phyloP scores from a whole-genome alignment of 768 basidiomycete species.

The Boletus speciosus region DNA sequence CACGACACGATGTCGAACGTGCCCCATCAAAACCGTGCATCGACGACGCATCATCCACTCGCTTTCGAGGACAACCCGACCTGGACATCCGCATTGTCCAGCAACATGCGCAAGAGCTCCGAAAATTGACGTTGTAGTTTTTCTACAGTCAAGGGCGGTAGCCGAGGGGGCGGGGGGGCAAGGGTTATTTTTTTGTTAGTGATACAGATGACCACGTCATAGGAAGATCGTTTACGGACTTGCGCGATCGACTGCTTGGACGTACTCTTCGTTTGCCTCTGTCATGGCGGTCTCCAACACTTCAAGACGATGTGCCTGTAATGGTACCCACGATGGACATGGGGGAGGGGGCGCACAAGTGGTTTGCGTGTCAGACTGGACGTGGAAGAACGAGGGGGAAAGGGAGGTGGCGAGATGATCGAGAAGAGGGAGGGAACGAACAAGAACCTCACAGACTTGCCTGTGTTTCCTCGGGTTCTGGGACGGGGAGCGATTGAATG shows the following conservation, averaged over 20 bases:
- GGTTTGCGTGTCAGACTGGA: background rate
- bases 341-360: background rate
- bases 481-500: constrained; percentile 73
- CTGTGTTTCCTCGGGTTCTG: constrained; percentile 76
- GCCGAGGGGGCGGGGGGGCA: background rate
- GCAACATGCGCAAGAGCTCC: constrained; percentile 53
- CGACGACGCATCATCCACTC: background rate
- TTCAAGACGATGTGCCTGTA: constrained; percentile 63
- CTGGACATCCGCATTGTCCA: constrained; percentile 48
- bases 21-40: background rate
- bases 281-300: constrained; percentile 68
- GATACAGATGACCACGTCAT: background rate
- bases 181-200: background rate
- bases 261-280: constrained; percentile 72
- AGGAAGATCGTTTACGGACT: constrained; percentile 46
- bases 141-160: constrained; percentile 35
- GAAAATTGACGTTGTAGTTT: constrained; percentile 58
- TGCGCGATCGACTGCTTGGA: constrained; percentile 65
- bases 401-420: background rate
- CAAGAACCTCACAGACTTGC: constrained; percentile 22
- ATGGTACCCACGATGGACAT: background rate
- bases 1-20: background rate
- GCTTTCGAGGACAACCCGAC: constrained; percentile 16
- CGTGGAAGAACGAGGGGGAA: background rate
- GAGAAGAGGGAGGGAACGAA: too few relatives aligned